Percentiles rank a stretch among this genome's conserved stretches.
These are phyloP conservation scores for Diaporthe sp. DNA, from an alignment of 2,329 filamentous ascomycete species.

Conservation along the genomic window DNA sequence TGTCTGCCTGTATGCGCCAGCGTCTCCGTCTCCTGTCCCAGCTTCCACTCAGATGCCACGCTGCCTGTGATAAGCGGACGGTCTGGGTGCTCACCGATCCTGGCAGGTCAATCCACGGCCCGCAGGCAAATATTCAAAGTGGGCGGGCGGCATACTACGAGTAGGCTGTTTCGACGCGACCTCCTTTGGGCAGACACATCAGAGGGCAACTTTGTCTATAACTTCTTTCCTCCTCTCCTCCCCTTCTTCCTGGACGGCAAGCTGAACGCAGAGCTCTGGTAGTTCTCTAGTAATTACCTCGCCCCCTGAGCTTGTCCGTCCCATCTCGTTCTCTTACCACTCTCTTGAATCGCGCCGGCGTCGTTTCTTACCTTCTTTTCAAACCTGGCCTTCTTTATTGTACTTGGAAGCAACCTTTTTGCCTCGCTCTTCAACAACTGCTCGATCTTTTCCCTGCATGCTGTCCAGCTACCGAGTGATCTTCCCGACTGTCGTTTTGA, in stretches of 20 bases:
- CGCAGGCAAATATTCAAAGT: background rate
- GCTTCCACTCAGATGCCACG: slow-evolving; percentile 25
- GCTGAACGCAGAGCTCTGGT: slow-evolving; percentile 61
- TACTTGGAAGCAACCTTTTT: background rate
- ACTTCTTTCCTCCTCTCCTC: slow-evolving; percentile 28
- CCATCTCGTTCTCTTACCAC: slow-evolving; percentile 36
- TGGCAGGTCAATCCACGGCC: background rate
- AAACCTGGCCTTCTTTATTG: slow-evolving; percentile 33
- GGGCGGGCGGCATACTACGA: slow-evolving; percentile 34
- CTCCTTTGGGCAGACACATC: slow-evolving; percentile 11
- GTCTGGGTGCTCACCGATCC: slow-evolving; percentile 16
- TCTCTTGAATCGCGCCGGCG: slow-evolving; percentile 36
- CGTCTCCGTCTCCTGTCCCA: slow-evolving; percentile 26
- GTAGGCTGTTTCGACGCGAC: slow-evolving; percentile 28
- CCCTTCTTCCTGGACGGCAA: slow-evolving; percentile 43
- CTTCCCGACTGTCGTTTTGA: slow-evolving; percentile 11
- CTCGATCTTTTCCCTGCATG: slow-evolving; percentile 29
- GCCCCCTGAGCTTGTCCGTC: slow-evolving; percentile 42
- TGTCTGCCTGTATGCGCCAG: slow-evolving; percentile 27
- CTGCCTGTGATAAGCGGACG: slow-evolving; percentile 21
- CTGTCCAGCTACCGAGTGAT: slow-evolving; percentile 16
- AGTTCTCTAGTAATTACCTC: slow-evolving; percentile 55
- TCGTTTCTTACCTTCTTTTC: slow-evolving; percentile 39
- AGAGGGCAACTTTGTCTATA: slow-evolving; percentile 29
- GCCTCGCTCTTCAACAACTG: background rate